A percentile compares a stretch with the other conserved stretches of the same genome.
These are phyloP conservation scores for Cystoisospora suis DNA, from an alignment of 169 alveolate species.

Conservation along the genomic window DNA sequence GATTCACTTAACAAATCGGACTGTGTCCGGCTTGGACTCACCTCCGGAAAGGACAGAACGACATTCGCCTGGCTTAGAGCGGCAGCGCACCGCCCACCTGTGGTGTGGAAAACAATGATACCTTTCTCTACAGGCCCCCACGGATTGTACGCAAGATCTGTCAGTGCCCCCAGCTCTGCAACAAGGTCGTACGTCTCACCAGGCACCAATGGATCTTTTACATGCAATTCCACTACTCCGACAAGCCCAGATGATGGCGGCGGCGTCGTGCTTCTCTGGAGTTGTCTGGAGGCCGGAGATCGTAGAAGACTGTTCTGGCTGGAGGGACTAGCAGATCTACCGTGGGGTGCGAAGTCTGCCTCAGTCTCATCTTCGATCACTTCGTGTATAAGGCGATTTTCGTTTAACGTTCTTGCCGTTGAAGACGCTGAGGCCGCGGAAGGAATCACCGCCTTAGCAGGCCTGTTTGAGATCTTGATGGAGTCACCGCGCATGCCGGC, in stretches of 20 bases:
- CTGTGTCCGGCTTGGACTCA: neutral
- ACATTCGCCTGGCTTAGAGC: neutral
- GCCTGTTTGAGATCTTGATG: neutral
- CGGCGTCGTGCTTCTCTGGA: neutral
- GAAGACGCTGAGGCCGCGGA: neutral
- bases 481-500: constrained; percentile 47
- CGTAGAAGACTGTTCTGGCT: neutral
- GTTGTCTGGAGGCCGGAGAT: neutral
- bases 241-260: neutral
- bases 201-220: constrained; percentile 56
- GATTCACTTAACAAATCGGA: neutral
- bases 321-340: neutral
- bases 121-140: constrained; percentile 75
- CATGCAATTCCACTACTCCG: constrained; percentile 53
- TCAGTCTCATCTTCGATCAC: too few species aligned
- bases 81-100: constrained; percentile 11
- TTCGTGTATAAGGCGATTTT: too few species aligned
- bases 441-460: neutral
- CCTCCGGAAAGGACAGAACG: neutral
- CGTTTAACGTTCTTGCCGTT: neutral
- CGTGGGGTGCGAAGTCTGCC: too few species aligned
- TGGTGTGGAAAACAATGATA: constrained; percentile 56
- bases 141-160: constrained; percentile 76
- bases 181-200: constrained; percentile 72
- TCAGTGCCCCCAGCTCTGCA: constrained; percentile 72